These are phyloP conservation scores for Lyophyllum atratum DNA, from an alignment of 768 basidiomycete species.

Conservation along the genomic window DNA sequence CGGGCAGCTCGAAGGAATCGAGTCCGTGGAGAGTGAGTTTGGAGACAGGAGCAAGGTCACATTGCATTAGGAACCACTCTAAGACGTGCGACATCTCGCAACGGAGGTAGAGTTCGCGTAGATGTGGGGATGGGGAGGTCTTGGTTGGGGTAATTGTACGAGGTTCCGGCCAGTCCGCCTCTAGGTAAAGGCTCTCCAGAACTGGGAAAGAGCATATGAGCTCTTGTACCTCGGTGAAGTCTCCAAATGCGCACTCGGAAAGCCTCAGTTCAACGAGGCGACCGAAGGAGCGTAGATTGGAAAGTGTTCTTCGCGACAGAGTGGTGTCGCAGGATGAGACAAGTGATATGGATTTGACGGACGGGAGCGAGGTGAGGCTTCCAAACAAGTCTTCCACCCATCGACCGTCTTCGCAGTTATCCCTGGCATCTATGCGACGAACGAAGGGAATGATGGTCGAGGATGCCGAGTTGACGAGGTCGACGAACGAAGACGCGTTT, in stretches of 20 bases:
- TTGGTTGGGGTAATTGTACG: not conserved
- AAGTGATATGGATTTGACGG: constrained; percentile 10
- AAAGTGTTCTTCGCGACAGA: constrained; percentile 4
- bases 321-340: constrained; percentile 7
- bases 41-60: constrained; percentile 8
- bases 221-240: constrained; percentile 13
- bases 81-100: constrained; percentile 16
- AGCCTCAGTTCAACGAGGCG: constrained; percentile 13
- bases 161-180: constrained; percentile 17
- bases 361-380: constrained; percentile 7
- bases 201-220: constrained; percentile 15
- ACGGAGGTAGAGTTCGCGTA: constrained; percentile 17
- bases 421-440: constrained; percentile 12
- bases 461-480: constrained; percentile 10
- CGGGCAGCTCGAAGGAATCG: constrained; percentile 8
- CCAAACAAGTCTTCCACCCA: constrained; percentile 7
- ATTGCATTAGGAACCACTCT: constrained; percentile 15
- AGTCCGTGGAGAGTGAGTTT: constrained; percentile 15
- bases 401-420: constrained; percentile 12
- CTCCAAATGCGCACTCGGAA: constrained; percentile 12
- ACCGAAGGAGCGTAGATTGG: constrained; percentile 8
- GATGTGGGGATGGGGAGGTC: constrained; percentile 2
- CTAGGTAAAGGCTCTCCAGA: constrained; percentile 13
- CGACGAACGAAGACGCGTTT: constrained; percentile 12
- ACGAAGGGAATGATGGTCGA: constrained; percentile 14